Evolutionary conservation across 257 asterid genomes (phyloP).

Genomic region (Salvia rosmarinus): DNA sequence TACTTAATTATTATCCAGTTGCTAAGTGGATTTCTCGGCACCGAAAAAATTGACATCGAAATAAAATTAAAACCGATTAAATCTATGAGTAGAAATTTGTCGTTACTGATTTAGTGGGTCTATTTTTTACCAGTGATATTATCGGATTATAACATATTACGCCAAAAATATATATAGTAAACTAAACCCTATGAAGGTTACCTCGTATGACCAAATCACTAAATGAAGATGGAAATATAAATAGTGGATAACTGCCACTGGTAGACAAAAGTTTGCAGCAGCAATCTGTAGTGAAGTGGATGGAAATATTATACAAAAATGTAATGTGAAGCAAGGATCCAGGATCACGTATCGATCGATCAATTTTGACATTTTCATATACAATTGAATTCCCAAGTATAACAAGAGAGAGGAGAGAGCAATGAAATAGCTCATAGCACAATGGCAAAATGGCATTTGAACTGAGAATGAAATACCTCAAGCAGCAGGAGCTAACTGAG

Average conservation of each 20-base stretch:
- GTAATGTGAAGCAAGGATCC: constrained; percentile 30
- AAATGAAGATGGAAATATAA: neutral
- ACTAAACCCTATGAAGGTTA: neutral
- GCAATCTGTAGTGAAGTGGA: neutral
- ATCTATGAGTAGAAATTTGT: no score
- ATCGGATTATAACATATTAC: no score
- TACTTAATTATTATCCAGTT: no score
- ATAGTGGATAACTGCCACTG: neutral
- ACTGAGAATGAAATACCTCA: constrained; percentile 24
- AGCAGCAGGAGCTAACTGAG: constrained; percentile 31
- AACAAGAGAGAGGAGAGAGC: constrained; percentile 25
- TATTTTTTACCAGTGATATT: no score
- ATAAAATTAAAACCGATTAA: no score
- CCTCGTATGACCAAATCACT: neutral
- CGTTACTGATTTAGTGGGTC: no score
- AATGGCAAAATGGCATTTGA: constrained; percentile 19
- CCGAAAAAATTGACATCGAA: no score
- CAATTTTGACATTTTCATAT: constrained; percentile 43
- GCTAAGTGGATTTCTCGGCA: no score
- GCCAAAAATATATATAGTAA: no score
- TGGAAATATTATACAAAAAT: constrained; percentile 42
- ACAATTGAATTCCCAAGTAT: constrained; percentile 39
- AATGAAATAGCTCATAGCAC: constrained; percentile 17
- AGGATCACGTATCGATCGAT: constrained; percentile 14
- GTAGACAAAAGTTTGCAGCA: constrained; percentile 9